Evolutionary conservation across 192 early-diverging fungal species (phyloP).

Genomic region (Rhizophagus sp.): DNA sequence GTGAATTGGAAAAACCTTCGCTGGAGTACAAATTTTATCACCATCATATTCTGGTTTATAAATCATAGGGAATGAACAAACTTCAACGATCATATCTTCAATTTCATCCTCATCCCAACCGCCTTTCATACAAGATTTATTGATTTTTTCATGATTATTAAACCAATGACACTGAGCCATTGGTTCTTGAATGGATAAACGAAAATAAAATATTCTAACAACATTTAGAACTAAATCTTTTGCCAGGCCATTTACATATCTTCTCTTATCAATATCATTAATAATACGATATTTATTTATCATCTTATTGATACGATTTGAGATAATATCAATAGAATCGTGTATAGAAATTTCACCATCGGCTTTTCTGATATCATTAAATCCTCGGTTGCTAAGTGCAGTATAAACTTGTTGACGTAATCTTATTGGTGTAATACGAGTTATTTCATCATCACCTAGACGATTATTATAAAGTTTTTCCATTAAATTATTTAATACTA

Average conservation of each 20-base stretch:
- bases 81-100: not conserved
- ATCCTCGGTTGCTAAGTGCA: not conserved
- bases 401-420: not conserved
- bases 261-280: not conserved
- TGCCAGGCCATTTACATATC: not conserved
- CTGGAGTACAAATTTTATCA: not conserved
- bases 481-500: not conserved
- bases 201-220: conserved; percentile 8
- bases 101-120: not conserved
- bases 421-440: not conserved
- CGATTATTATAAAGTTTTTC: not conserved
- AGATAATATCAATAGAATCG: not conserved
- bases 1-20: not conserved
- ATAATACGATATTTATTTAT: not conserved
- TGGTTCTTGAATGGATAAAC: not conserved
- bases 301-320: not conserved
- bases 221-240: not conserved
- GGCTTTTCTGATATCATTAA: not conserved
- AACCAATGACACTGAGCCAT: not conserved
- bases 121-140: not conserved
- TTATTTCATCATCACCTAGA: not conserved
- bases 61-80: not conserved
- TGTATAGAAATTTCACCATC: not conserved
- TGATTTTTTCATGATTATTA: not conserved
- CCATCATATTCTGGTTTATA: not conserved